Evolutionary conservation across 164 flowering plant species (phyloP).

Genomic region (Piper longum): DNA sequence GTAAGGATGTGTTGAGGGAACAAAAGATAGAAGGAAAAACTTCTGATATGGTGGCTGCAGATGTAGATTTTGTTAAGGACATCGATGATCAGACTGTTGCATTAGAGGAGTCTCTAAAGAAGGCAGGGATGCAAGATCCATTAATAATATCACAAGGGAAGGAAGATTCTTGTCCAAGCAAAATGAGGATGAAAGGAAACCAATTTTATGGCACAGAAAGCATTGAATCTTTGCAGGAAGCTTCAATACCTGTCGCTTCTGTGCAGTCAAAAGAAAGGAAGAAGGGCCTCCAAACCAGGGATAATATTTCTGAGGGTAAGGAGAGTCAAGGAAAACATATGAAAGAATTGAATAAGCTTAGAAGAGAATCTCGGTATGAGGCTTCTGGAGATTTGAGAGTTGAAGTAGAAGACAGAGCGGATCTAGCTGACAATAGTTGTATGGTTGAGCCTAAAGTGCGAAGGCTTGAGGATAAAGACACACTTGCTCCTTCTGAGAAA

Average conservation of each 20-base stretch:
- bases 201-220: conserved; percentile 10
- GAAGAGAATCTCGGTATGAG: conserved; percentile 8
- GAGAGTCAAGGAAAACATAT: conserved; percentile 4
- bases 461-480: conserved; percentile 19
- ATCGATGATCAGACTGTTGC: conserved; percentile 16
- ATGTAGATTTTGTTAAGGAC: conserved; percentile 10
- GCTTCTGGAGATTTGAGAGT: conserved; percentile 5
- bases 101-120: conserved; percentile 7
- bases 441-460: conserved; percentile 18
- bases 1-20: conserved; percentile 8
- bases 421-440: conserved; percentile 4
- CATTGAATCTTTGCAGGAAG: conserved; percentile 16
- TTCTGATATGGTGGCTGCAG: conserved; percentile 8
- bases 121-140: conserved; percentile 12
- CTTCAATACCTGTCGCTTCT: conserved; percentile 12
- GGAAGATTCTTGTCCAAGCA: conserved; percentile 15
- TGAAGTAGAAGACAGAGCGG: conserved; percentile 10
- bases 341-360: conserved; percentile 9
- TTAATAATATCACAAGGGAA: conserved; percentile 6
- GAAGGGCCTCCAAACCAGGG: conserved; percentile 9
- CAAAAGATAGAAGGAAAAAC: conserved; percentile 12
- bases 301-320: conserved; percentile 14
- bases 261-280: conserved; percentile 14
- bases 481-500: conserved; percentile 10
- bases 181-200: conserved; percentile 26